Base-by-base conservation (phyloP, 495 filamentous ascomycete genomes). In the Cercophora newfieldiana region DNA sequence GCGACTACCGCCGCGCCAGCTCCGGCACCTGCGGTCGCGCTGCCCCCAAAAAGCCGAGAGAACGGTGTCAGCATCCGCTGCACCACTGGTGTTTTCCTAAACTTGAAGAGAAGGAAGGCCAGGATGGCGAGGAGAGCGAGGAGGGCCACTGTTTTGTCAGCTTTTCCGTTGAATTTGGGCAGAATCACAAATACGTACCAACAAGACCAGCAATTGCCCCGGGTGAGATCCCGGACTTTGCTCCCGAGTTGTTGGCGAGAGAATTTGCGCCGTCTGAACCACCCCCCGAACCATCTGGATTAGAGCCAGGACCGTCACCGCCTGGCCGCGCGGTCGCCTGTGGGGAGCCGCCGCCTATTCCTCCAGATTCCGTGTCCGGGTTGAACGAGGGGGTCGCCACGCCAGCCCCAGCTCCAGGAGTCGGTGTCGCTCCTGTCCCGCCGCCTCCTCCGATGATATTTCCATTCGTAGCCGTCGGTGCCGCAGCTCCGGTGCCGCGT, bases 161-260 rank as follows among this genome's bases (percentile, higher is more conserved):
- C 4, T 7, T 44, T 59, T 37, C 21, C 30, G 21, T 19, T 48
- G 4, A 44, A 44, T 44, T 7, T 60, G 21, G n/a, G 10, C 8
- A 6, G 21, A 29, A 0, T 24, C 24, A 18, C 0, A 14, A 8
- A 25, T 3, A 60, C 58, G 22, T 60, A 60, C 58, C 58, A 18
- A 60, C 58, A 16, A 60, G 31, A 48, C 58, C 58, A 44, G 58
- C 58, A 28, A 37, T 60, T 18, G 58, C 58, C 12, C 58, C 58
- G 18, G 58, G 30, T 37, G 58, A 10, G 4, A 60, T 31, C 10
- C 37, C 21, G 24, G 58, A 60, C 18, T 10, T 60, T 10, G 31
- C 28, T 2, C 37, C 37, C 10, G 37, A 44, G 28, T 28, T 22
- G 55, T 21, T 30, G n/a, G 55, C 55, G 16, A 57, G 55, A 5